phyloP scores from a whole-genome alignment of 1,284 basidiomycete species.

The Gomphus bonarii region DNA sequence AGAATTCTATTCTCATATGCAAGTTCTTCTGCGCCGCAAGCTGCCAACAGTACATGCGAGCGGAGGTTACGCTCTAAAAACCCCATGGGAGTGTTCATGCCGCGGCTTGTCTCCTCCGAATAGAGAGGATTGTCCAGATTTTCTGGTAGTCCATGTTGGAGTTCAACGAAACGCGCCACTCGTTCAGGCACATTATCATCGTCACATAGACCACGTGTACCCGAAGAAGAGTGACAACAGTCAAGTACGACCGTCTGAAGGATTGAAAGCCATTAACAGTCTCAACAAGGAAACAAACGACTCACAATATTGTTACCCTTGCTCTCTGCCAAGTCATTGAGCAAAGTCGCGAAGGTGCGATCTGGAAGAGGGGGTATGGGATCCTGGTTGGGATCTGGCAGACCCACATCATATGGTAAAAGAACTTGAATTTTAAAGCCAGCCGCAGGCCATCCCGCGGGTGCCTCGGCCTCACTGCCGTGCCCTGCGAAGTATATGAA shows the following conservation, averaged over 20 bases:
- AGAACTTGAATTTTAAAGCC: constrained; percentile 38
- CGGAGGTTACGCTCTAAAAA: constrained; percentile 34
- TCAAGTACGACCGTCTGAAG: constrained; percentile 45
- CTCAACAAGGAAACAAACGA: not conserved
- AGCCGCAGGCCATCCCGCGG: constrained; percentile 4
- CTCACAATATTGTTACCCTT: constrained; percentile 54
- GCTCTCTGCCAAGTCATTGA: constrained; percentile 37
- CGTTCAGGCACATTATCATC: constrained; percentile 27
- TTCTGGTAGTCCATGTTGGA: constrained; percentile 31
- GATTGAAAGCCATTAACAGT: not conserved
- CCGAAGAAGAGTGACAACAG: constrained; percentile 44
- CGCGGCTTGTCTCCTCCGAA: not conserved
- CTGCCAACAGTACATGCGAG: constrained; percentile 44
- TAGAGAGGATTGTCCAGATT: constrained; percentile 22
- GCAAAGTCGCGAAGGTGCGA: constrained; percentile 48
- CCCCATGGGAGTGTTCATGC: constrained; percentile 23
- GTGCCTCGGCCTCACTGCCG: constrained; percentile 40
- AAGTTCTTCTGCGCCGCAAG: constrained; percentile 38
- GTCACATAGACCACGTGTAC: constrained; percentile 26
- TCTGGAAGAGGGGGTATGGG: constrained; percentile 53
- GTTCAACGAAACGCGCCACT: constrained; percentile 44
- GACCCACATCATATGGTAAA: constrained; percentile 54
- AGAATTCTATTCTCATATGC: constrained; percentile 42
- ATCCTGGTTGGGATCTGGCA: constrained; percentile 28
- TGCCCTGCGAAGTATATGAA: constrained; percentile 62